Conservation (phyloP, 371 early-diverging fungal species). For the Paraphysoderma sedebokerense region DNA sequence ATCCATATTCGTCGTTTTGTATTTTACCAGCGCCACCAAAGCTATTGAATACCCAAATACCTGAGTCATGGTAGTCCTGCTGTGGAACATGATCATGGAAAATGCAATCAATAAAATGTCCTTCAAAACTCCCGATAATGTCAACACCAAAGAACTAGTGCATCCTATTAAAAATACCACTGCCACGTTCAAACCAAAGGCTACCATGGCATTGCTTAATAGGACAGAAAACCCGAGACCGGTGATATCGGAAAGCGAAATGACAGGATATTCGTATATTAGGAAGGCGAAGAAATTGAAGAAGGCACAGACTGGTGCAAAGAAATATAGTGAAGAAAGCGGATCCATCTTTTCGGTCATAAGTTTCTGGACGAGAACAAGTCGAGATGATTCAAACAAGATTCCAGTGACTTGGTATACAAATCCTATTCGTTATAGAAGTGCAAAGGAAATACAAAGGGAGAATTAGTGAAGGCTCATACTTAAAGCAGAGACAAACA, state of each 20-base stretch:
- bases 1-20: slow-evolving; percentile 5
- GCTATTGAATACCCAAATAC: slow-evolving; percentile 10
- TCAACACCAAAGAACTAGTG: slow-evolving; percentile 11
- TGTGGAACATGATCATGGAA: slow-evolving; percentile 7
- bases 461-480: no score
- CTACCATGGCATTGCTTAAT: slow-evolving; percentile 7
- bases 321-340: slow-evolving; percentile 8
- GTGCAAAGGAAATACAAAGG: no score
- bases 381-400: slow-evolving; percentile 9
- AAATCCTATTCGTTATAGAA: slow-evolving; percentile 10
- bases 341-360: slow-evolving; percentile 14
- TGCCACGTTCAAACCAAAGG: slow-evolving; percentile 11
- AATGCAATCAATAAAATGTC: slow-evolving; percentile 10
- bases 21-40: slow-evolving; percentile 8
- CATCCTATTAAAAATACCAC: slow-evolving; percentile 13
- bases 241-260: slow-evolving; percentile 1
- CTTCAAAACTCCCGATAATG: slow-evolving; percentile 12
- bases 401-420: slow-evolving; percentile 10
- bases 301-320: slow-evolving; percentile 11
- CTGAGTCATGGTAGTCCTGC: slow-evolving; percentile 4
- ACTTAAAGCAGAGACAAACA: no score
- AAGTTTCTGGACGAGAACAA: slow-evolving; percentile 13
- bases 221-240: slow-evolving; percentile 3
- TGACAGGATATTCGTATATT: slow-evolving; percentile 3
- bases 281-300: slow-evolving; percentile 9